Evolutionary conservation across 257 asterid species (phyloP).

Genomic region (Apocynum venetum): DNA sequence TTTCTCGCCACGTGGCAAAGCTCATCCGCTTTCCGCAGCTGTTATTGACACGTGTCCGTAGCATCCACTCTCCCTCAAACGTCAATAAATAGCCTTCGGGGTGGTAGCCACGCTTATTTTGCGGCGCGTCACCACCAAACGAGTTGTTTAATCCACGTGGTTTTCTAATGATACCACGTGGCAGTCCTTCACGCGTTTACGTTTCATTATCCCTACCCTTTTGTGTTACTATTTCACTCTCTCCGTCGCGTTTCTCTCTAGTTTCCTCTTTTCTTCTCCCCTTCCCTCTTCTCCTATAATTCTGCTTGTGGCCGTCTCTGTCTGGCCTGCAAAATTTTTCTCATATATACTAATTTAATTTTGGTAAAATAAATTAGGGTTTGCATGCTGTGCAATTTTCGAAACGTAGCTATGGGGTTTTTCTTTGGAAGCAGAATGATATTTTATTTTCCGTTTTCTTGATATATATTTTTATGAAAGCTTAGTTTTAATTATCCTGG

Average conservation of each 20-base stretch:
- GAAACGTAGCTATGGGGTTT: not conserved
- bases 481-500: not conserved
- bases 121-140: conserved; percentile 27
- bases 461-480: not conserved
- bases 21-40: not conserved
- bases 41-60: conserved; percentile 15
- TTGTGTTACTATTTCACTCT: conserved; percentile 32
- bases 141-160: conserved; percentile 54
- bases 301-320: not conserved
- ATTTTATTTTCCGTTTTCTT: not conserved
- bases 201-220: conserved; percentile 27
- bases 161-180: conserved; percentile 42
- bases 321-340: not conserved
- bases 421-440: not conserved
- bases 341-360: not conserved
- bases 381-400: not conserved
- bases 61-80: not conserved
- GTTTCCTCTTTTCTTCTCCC: not conserved
- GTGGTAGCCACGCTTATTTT: conserved; percentile 21
- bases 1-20: conserved; percentile 15
- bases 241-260: not conserved
- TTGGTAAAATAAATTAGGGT: not conserved
- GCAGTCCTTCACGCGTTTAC: conserved; percentile 19
- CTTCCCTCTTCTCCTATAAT: not conserved
- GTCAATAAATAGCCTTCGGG: not conserved